Base-by-base conservation (phyloP, 2,329 filamentous ascomycete species). In the Xylaria arbuscula region DNA sequence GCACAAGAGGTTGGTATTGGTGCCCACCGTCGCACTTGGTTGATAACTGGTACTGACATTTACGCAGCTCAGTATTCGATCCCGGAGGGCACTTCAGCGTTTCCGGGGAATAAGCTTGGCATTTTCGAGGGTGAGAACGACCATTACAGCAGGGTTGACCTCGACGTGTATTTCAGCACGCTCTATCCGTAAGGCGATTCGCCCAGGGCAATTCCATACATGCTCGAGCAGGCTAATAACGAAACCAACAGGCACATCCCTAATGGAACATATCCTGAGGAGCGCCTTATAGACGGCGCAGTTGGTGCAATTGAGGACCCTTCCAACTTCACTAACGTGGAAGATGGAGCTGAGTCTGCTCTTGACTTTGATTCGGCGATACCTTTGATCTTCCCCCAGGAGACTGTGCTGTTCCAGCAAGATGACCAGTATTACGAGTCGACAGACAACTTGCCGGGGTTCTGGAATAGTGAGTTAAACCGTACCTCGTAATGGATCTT, bases 261-360 rank as follows among this genome's bases (percentile, higher is more conserved):
- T 45, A 45, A 45, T 45, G 42, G 42, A n/a, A 45, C 42, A 45
- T 45, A 45, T 45, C 42, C 42, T n/a, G 42, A 45, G 42, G 42
- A 45, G 42, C 42, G 42, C 42, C 42, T 45, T 45, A 45, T 45
- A 45, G 42, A 45, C 42, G 42, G 42, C 17, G 42, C 42, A 45
- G 42, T 45, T 45, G 42, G 42, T 19, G 42, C 42, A 19, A 45
- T 45, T 19, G 42, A 45, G 42, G 42, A 45, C 42, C 42, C 42
- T 45, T 45, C 42, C 42, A 45, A 45, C 42, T 45, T 45, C 42
- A 45, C 42, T 45, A 45, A 45, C 42, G 42, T 45, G 42, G 42
- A 45, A 45, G 42, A 45, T 45, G 42, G 42, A 45, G 42, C 42
- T 45, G 42, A 45, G 42, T 45, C 42, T 45, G 42, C 42, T 45